Percentiles rank a stretch among this genome's conserved stretches.
These are phyloP conservation scores for Colletotrichum paranaense DNA, from an alignment of 2,329 filamentous ascomycete species.

Conservation along the genomic window DNA sequence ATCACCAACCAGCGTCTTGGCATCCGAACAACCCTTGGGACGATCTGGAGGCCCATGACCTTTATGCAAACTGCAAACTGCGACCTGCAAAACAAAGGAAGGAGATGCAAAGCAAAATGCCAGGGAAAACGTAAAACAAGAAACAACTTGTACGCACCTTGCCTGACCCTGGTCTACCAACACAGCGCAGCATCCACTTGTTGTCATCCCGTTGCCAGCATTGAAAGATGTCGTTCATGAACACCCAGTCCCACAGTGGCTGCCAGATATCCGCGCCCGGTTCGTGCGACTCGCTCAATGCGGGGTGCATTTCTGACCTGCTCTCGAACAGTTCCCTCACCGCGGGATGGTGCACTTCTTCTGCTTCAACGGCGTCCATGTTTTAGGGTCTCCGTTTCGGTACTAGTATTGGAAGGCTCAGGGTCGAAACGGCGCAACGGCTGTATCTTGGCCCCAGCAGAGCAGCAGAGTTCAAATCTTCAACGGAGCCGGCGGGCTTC, in stretches of 20 bases:
- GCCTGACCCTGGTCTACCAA: constrained; percentile 20
- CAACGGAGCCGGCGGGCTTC: background rate
- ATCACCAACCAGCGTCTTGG: constrained; percentile 5
- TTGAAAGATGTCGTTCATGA: constrained; percentile 5
- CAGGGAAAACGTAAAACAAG: too few species aligned
- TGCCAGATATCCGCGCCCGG: constrained; percentile 13
- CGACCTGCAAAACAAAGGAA: background rate
- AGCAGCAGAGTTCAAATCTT: background rate
- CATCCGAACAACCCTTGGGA: background rate
- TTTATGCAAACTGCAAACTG: background rate
- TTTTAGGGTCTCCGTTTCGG: background rate
- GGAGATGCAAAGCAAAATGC: background rate
- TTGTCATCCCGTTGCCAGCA: constrained; percentile 8
- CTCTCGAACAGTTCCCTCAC: background rate
- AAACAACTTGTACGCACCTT: constrained; percentile 12
- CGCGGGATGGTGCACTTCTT: background rate
- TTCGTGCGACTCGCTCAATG: constrained; percentile 2
- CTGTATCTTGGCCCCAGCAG: background rate
- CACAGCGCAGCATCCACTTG: constrained; percentile 13
- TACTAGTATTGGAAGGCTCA: background rate
- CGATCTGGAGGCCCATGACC: background rate
- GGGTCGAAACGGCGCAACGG: background rate
- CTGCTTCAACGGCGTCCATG: background rate
- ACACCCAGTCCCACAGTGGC: constrained; percentile 7
- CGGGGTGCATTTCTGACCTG: constrained; percentile 1